Percentiles rank a stretch among this genome's conserved stretches.
phyloP scores from a whole-genome alignment of 768 basidiomycete genomes.

The Cystofilobasidium bisporidii region DNA sequence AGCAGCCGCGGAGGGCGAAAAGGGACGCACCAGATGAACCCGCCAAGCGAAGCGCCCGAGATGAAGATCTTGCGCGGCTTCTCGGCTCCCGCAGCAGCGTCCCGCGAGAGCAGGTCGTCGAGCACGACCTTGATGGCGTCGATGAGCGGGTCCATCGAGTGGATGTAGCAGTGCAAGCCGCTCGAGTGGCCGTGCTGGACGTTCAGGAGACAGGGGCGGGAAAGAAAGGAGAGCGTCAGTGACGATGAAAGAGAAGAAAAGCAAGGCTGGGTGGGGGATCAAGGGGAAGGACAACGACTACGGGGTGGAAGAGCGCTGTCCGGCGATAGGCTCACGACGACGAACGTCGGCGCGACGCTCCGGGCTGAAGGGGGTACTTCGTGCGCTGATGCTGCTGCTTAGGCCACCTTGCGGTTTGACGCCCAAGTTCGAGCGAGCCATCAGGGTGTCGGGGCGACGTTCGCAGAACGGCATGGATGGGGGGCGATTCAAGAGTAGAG shows the following conservation, averaged over 20 bases:
- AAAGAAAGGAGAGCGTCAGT: too few relatives aligned
- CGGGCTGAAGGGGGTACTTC: too few relatives aligned
- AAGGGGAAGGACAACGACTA: not conserved
- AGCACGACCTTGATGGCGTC: not conserved
- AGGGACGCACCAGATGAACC: slow-evolving; percentile 6
- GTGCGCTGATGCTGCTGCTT: not conserved
- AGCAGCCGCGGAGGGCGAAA: too few relatives aligned
- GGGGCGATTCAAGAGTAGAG: not conserved
- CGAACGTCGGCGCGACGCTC: too few relatives aligned
- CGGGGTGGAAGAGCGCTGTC: not conserved
- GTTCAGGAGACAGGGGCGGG: not conserved
- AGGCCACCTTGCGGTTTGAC: not conserved
- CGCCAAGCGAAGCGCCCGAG: slow-evolving; percentile 17
- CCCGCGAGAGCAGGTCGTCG: not conserved
- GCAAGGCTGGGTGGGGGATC: not conserved
- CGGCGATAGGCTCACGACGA: too few relatives aligned
- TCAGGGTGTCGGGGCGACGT: not conserved
- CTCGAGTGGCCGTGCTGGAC: slow-evolving; percentile 20
- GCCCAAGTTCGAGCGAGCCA: not conserved
- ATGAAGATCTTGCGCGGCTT: slow-evolving; percentile 12
- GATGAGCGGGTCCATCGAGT: slow-evolving; percentile 2
- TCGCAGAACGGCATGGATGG: not conserved
- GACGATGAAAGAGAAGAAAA: too few relatives aligned
- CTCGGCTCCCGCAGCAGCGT: not conserved
- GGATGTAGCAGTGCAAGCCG: slow-evolving; percentile 17